Base-by-base conservation (phyloP, 306 rosid genomes). In the Pterocarpus santalinus region DNA sequence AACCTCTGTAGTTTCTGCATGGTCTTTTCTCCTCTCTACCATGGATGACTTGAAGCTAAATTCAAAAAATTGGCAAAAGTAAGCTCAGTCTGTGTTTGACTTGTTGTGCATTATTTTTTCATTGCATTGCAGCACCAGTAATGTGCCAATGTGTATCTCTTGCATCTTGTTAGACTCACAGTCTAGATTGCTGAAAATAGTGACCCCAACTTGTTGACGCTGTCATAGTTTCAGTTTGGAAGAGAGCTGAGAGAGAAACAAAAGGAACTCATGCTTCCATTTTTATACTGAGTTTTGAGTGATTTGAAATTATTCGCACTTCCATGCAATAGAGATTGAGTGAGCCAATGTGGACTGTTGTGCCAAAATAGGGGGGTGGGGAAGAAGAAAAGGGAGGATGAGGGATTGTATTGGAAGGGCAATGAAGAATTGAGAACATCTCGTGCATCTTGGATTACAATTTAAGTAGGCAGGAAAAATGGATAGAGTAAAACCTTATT, bases 1-100 rank as follows among this genome's bases (percentile, higher is more conserved):
- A 85, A 83, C 91, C 3, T 78, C 87, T 13, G 90, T 91, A 90
- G 94, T 93, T 68, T 91, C 91, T 78, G 83, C 98, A 0, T 95
- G 99, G 99, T 87, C 98, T 68, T 95, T 95, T 86, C 95, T 95
- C 85, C 97, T 95, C 41, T 91, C 99, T 14, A 93, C 96, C 28
- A 51, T 88, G 78, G 84, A 82, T 33, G 83, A 76, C 5, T 67
- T 90, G 89, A 93, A 84, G 82, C 90, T 93, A 79, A 90, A 91
- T 85, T 52, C 92, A 28, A 95, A 89, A 86, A 87, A 83, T 72
- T 95, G 95, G 98, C 94, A 86, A 81, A 97, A 88, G 99, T 88
- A 85, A 91, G 91, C 78, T 74, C 34, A 80, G 12, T 71, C 63
- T 60, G 2, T 81, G 65, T 22, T 60, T 60, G 5, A 52, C 58